Conservation (phyloP, 2,329 filamentous ascomycete genomes). For the Hirsutella rhossiliensis region DNA sequence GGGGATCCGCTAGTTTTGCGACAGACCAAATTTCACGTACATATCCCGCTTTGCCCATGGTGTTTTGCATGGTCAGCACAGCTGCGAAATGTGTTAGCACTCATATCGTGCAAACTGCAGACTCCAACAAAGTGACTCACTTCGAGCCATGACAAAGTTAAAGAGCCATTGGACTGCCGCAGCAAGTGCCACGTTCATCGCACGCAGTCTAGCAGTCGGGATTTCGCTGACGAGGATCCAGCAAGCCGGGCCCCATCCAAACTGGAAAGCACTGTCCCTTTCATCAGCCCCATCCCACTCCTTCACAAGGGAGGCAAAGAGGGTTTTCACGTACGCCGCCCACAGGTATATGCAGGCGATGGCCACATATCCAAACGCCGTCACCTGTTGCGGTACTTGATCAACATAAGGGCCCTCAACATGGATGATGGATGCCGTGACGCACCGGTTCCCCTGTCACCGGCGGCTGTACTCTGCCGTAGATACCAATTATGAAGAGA, state of each 20-base stretch:
- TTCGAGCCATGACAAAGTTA: conserved; percentile 59
- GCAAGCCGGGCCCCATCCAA: conserved; percentile 59
- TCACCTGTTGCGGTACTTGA: conserved; percentile 24
- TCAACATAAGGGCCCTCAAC: not conserved
- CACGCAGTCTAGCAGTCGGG: conserved; percentile 52
- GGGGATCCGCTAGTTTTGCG: not conserved
- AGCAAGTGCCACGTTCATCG: conserved; percentile 55
- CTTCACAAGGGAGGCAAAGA: not conserved
- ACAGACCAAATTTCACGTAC: conserved; percentile 14
- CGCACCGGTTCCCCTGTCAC: conserved; percentile 32
- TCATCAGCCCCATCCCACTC: conserved; percentile 7
- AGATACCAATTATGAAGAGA: conserved; percentile 63
- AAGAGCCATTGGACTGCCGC: conserved; percentile 63
- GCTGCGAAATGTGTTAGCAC: conserved; percentile 15
- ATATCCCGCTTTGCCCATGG: conserved; percentile 28
- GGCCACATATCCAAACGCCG: conserved; percentile 56
- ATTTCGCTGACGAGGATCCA: conserved; percentile 64
- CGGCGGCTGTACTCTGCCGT: conserved; percentile 51
- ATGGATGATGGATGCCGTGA: not conserved
- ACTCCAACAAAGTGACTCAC: conserved; percentile 12
- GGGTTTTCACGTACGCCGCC: conserved; percentile 30
- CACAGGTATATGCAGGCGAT: conserved; percentile 63
- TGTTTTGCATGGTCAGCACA: conserved; percentile 55
- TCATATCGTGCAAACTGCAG: not conserved
- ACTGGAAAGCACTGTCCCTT: conserved; percentile 44